Evolutionary conservation across 306 rosid genomes (phyloP), one percentile per base, ranked within the genome.

Genomic region (Boehmeria nivea): DNA sequence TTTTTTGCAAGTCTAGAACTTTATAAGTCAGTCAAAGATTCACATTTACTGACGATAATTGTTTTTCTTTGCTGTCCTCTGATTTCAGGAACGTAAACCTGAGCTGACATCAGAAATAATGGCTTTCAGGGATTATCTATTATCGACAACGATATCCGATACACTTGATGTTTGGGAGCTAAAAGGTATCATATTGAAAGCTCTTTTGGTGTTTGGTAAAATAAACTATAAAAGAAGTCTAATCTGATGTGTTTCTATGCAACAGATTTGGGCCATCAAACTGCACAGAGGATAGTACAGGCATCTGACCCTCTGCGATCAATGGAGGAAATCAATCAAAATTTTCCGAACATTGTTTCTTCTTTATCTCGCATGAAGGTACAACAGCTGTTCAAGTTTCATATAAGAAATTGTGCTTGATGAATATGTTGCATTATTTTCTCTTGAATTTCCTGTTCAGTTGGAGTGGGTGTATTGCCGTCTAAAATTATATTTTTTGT

Each of bases 321-420:
- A 75, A 91, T 91, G 99, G 96, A 87, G 65, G 99, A 91, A 67
- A 91, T 91, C 59, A 91, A 72, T 81, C 99, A 91, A 73, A 91
- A 91, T 68, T 91, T 91, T 75, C 99, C 95, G 10, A 91, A 73
- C 77, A 77, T 91, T 60, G 95, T 91, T 62, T 87, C 99, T 81
- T 91, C 91, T 66, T 74, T 91, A 71, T 91, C 99, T 71, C 99
- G 99, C 43, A 91, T 87, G 96, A 87, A 87, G 95, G 99, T 87
- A 68, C 26, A 51, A 39, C 51, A 50, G 43, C 57, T 60, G 52
- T 23, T 23, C n/a, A n/a, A n/a, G n/a, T n/a, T n/a, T n/a, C n/a
- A n/a, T n/a, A n/a, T n/a, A n/a, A n/a, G n/a, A n/a, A n/a, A n/a
- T n/a, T n/a, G n/a, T n/a, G n/a, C n/a, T n/a, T n/a, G n/a, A n/a